phyloP scores from a whole-genome alignment of 176 grass and related monocot species.

The Bromus sterilis region DNA sequence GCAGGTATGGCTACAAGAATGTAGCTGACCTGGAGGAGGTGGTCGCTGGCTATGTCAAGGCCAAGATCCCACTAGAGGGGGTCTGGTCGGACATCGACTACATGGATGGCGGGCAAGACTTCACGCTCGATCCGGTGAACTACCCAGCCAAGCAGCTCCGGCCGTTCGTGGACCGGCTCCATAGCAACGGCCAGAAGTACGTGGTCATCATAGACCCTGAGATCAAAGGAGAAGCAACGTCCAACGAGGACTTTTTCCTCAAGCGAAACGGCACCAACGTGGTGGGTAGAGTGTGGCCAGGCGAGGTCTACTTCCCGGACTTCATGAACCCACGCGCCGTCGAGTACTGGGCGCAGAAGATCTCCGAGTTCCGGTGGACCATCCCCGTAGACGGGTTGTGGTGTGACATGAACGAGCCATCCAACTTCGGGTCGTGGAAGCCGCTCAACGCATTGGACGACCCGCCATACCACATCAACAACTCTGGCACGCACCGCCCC shows the following conservation, averaged over 20 bases:
- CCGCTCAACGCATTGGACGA: conserved; percentile 51
- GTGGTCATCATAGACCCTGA: conserved; percentile 78
- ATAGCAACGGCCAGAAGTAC: conserved; percentile 79
- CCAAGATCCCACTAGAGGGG: conserved; percentile 74
- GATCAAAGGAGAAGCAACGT: conserved; percentile 49
- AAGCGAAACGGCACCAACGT: conserved; percentile 62
- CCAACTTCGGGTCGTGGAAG: conserved; percentile 54
- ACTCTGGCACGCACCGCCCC: conserved; percentile 40
- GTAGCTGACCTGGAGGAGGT: conserved; percentile 56
- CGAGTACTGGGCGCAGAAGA: conserved; percentile 51
- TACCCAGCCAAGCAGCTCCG: conserved; percentile 47
- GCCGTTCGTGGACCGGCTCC: conserved; percentile 52
- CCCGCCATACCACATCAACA: conserved; percentile 84
- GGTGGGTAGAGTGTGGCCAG: conserved; percentile 73
- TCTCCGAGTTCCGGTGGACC: conserved; percentile 49
- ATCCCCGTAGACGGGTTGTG: conserved; percentile 83
- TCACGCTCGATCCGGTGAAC: conserved; percentile 79
- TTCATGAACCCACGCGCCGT: conserved; percentile 54
- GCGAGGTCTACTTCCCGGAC: conserved; percentile 74
- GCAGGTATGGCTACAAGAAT: conserved; percentile 69
- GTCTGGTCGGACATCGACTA: conserved; percentile 99
- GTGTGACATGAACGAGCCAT: conserved; percentile 93
- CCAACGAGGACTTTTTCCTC: conserved; percentile 58
- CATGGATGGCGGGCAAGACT: conserved; percentile 90
- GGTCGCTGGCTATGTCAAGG: conserved; percentile 61